These are phyloP conservation scores for Eimeria sp. DNA, from an alignment of 169 alveolate genomes.

Conservation along the genomic window DNA sequence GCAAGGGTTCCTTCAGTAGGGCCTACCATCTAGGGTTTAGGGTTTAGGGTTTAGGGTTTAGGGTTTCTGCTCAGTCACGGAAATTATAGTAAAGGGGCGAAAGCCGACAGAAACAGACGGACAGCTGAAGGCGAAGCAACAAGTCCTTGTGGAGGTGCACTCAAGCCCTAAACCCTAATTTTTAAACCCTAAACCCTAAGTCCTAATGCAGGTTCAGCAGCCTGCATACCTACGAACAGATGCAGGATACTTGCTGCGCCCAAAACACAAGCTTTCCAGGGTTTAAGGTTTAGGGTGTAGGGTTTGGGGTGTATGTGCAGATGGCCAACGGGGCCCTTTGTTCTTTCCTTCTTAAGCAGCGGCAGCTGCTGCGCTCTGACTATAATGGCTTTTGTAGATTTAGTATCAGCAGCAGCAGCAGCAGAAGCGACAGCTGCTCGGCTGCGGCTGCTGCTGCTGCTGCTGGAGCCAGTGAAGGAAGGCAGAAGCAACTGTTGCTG, in stretches of 20 bases:
- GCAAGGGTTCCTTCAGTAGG: neutral
- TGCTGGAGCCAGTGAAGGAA: neutral
- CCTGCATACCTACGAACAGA: neutral
- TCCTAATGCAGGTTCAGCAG: neutral
- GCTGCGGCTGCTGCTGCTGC: conserved; percentile 13
- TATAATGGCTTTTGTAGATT: conserved; percentile 11
- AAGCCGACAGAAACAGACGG: neutral
- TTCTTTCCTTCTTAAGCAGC: conserved; percentile 13
- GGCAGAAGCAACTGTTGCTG: conserved; percentile 19
- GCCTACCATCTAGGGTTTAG: neutral
- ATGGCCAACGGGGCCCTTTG: conserved; percentile 28
- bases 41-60: conserved; percentile 47
- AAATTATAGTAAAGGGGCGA: neutral
- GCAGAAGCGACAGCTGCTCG: neutral
- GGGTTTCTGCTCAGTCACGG: conserved; percentile 3
- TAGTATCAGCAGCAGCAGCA: conserved; percentile 18
- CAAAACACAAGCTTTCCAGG: neutral
- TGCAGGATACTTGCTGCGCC: neutral
- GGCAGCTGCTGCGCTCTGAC: conserved; percentile 40
- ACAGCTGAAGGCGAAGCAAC: conserved; percentile 3
- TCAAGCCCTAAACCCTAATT: neutral
- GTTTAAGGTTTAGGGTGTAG: conserved; percentile 15
- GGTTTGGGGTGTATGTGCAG: conserved; percentile 33
- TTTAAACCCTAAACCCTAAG: neutral
- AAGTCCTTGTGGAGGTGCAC: conserved; percentile 8